These are phyloP conservation scores for Lipomyces mesembrius DNA, from an alignment of 805 yeast species.

Conservation along the genomic window DNA sequence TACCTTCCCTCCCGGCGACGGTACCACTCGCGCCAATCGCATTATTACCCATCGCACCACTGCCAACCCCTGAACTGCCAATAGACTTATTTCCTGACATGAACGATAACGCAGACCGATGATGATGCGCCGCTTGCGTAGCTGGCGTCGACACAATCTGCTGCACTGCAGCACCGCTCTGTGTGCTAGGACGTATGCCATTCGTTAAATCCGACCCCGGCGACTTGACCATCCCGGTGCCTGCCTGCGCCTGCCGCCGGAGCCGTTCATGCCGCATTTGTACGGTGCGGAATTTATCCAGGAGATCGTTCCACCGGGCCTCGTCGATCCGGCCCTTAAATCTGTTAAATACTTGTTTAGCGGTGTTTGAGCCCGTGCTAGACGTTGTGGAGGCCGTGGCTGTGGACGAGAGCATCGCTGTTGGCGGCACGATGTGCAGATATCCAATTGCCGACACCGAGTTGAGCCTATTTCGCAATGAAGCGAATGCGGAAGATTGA, in stretches of 20 bases:
- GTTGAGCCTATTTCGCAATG: slow-evolving; percentile 74
- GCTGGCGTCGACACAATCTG: slow-evolving; percentile 5
- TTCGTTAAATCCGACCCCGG: neutral
- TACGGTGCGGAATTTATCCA: slow-evolving; percentile 55
- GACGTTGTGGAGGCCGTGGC: slow-evolving; percentile 36
- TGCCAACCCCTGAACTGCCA: slow-evolving; percentile 1
- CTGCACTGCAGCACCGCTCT: neutral
- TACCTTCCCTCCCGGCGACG: neutral
- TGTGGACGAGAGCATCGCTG: slow-evolving; percentile 14
- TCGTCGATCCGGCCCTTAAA: slow-evolving; percentile 37
- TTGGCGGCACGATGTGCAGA: slow-evolving; percentile 42
- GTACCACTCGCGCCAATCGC: neutral
- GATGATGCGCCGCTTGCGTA: slow-evolving; percentile 29
- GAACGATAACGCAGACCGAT: slow-evolving; percentile 30
- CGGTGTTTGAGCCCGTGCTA: slow-evolving; percentile 6
- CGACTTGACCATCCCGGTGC: neutral
- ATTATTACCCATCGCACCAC: neutral
- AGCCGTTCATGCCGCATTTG: slow-evolving; percentile 51
- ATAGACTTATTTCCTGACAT: slow-evolving; percentile 22
- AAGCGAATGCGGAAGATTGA: slow-evolving; percentile 87
- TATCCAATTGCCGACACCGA: slow-evolving; percentile 53
- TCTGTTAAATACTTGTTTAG: slow-evolving; percentile 27
- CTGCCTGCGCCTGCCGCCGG: slow-evolving; percentile 27
- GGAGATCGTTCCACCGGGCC: slow-evolving; percentile 51
- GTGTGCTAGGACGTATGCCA: neutral